These are phyloP conservation scores for Aspergillus latus DNA, from an alignment of 2,329 filamentous ascomycete genomes.

Conservation along the genomic window DNA sequence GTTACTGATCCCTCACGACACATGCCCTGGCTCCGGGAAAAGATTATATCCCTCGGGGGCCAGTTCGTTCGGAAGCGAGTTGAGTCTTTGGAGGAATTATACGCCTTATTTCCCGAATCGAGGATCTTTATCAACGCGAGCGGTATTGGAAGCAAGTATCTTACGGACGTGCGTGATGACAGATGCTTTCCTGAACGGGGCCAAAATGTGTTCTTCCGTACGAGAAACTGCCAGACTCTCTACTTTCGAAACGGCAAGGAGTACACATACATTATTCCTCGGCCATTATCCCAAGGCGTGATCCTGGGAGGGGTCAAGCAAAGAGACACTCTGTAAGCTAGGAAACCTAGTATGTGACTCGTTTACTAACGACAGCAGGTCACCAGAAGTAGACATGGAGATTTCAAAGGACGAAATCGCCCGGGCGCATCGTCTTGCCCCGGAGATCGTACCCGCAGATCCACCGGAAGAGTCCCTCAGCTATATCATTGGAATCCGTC, in stretches of 20 bases:
- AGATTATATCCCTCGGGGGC: conserved; percentile 33
- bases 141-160: conserved; percentile 35
- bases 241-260: conserved; percentile 40
- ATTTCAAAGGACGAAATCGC: conserved; percentile 41
- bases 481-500: conserved; percentile 40
- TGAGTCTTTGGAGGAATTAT: conserved; percentile 35
- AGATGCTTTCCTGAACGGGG: conserved; percentile 39
- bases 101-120: conserved; percentile 37
- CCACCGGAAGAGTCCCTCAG: conserved; percentile 31
- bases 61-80: conserved; percentile 37
- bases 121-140: conserved; percentile 42
- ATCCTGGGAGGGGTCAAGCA: conserved; percentile 40
- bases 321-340: conserved; percentile 31
- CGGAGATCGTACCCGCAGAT: conserved; percentile 35
- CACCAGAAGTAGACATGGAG: conserved; percentile 37
- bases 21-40: conserved; percentile 36
- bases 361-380: conserved; percentile 22
- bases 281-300: conserved; percentile 34
- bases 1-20: conserved; percentile 41
- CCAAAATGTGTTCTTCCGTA: conserved; percentile 39
- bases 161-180: conserved; percentile 37
- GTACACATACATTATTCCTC: conserved; percentile 42
- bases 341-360: background rate
- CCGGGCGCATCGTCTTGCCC: conserved; percentile 40
- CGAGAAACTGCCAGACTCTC: conserved; percentile 30